Percentiles rank a stretch among this genome's conserved stretches.
These are phyloP conservation scores for Atractiella rhizophila DNA, from an alignment of 768 basidiomycete species.

Conservation along the genomic window DNA sequence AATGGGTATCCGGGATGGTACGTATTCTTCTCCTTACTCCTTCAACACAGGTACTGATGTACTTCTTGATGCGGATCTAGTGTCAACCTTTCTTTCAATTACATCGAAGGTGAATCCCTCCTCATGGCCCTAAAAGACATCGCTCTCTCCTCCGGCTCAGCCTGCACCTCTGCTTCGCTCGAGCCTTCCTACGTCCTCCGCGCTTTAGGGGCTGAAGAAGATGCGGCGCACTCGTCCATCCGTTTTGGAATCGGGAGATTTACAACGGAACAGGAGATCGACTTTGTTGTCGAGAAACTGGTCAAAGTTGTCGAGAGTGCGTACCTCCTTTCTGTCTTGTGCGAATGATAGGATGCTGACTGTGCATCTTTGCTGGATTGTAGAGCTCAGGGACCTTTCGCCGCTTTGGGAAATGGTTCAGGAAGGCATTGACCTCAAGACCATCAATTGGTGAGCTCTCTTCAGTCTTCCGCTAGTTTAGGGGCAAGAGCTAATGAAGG, in stretches of 20 bases:
- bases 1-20: slow-evolving; percentile 74
- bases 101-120: slow-evolving; percentile 89
- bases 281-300: slow-evolving; percentile 72
- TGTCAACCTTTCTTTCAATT: slow-evolving; percentile 80
- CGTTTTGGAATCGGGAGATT: slow-evolving; percentile 95
- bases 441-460: slow-evolving; percentile 41
- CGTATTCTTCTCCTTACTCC: not conserved
- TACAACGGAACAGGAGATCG: slow-evolving; percentile 89
- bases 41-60: not conserved
- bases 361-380: not conserved
- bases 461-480: no score
- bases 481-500: no score
- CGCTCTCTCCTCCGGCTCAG: slow-evolving; percentile 88
- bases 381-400: slow-evolving; percentile 69
- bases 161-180: slow-evolving; percentile 90
- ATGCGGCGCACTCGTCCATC: slow-evolving; percentile 94
- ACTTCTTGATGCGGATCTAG: not conserved
- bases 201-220: slow-evolving; percentile 84
- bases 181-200: slow-evolving; percentile 96
- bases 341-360: not conserved
- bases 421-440: slow-evolving; percentile 85
- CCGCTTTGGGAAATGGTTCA: slow-evolving; percentile 99
- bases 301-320: slow-evolving; percentile 56
- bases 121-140: slow-evolving; percentile 98
- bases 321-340: not conserved